Base-by-base conservation (phyloP, 2,329 filamentous ascomycete species). In the Chaetomium globosum region DNA sequence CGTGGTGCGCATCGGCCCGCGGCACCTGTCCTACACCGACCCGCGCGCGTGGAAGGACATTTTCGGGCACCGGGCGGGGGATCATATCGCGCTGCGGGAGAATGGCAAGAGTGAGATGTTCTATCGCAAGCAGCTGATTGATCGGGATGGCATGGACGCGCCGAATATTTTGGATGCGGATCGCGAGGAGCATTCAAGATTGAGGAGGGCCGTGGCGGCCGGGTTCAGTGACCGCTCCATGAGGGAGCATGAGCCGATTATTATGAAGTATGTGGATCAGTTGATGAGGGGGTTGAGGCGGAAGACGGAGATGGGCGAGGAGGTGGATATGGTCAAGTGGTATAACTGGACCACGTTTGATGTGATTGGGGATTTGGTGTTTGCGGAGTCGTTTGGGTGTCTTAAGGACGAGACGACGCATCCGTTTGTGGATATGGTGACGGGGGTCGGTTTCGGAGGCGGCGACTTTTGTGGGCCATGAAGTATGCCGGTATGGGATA, bases 1-100 rank as follows among this genome's bases (percentile, higher is more conserved):
- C 1, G 76, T 83, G 1, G 80, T 84, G 8, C 79, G 82, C 10
- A 71, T 82, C 49, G 76, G 75, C 3, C 81, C 82, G 1, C 75
- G 80, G 63, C 80, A 83, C 67, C 75, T 84, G 2, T 77, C 79
- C 3, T 83, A 80, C 70, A 77, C 73, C 56, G 71, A 75, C 76
- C 67, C 74, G 0, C 71, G 75, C 54, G 77, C 78, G 2, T 80
- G 74, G 71, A 72, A 72, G 58, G 77, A 79, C 59, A 75, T 79
- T 48, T 78, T 77, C 66, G 77, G 77, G 43, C 76, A 78, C 68
- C 74, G 74, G 53, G 67, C 66, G 48, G 70, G 70, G 9, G 36
- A 46, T 23, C 95, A 94, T 75, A 94, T 33, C 8, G 75, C 70
- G 60, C 19, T 33, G 0, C 26, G 49, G n/a, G 53, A 63, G 62